A percentile compares a stretch with the other conserved stretches of the same genome.
Conservation (phyloP, 305 asterid genomes). For the Plantago coronopus region DNA sequence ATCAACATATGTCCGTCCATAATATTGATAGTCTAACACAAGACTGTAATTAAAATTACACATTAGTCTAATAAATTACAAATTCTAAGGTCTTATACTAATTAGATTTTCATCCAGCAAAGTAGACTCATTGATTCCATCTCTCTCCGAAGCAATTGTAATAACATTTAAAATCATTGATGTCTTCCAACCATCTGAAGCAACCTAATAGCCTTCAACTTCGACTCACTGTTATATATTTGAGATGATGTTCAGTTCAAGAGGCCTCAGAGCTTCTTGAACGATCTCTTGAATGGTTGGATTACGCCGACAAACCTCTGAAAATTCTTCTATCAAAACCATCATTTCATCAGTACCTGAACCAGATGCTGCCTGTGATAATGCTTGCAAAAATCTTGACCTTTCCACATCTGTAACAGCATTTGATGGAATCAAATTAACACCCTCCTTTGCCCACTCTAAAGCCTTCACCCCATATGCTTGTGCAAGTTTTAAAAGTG, state of each 20-base stretch:
- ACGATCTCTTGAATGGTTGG: conserved; percentile 77
- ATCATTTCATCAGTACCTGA: conserved; percentile 46
- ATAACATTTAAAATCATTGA: no score
- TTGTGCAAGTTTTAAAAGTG: conserved; percentile 38
- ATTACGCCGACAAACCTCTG: conserved; percentile 74
- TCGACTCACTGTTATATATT: conserved; percentile 52
- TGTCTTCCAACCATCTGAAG: no score
- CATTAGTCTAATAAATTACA: background rate
- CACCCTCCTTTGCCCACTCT: conserved; percentile 79
- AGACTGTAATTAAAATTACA: no score
- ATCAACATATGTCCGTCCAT: no score
- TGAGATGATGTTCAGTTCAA: conserved; percentile 41
- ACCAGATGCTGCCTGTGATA: conserved; percentile 59
- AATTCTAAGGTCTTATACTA: background rate
- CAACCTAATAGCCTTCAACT: conserved; percentile 44
- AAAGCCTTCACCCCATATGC: conserved; percentile 69
- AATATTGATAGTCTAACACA: no score
- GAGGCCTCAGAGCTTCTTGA: conserved; percentile 81
- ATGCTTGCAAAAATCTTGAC: conserved; percentile 61
- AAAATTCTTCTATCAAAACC: conserved; percentile 59
- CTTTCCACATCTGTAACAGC: conserved; percentile 68
- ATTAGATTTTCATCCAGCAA: no score
- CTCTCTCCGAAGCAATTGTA: no score
- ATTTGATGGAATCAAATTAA: conserved; percentile 72
- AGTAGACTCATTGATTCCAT: no score